Conservation (phyloP, 805 yeast species). For the Cyberlindnera nakhonratchasimensis region DNA sequence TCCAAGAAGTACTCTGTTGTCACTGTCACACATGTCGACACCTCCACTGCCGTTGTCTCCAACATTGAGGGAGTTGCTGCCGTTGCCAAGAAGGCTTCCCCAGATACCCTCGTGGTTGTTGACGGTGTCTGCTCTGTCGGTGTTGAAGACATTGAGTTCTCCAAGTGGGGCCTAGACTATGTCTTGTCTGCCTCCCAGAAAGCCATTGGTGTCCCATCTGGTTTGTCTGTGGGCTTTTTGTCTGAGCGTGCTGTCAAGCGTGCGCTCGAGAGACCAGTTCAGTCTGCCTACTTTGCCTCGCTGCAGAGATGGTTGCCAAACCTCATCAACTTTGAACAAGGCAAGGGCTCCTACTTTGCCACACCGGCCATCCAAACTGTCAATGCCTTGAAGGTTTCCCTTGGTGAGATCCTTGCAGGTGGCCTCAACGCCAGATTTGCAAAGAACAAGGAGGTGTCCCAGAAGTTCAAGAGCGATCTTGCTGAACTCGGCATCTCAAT, state of each 20-base stretch:
- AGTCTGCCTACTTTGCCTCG: conserved; percentile 55
- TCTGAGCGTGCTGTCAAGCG: conserved; percentile 70
- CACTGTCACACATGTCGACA: conserved; percentile 93
- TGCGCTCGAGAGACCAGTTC: conserved; percentile 48
- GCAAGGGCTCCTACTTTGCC: conserved; percentile 85
- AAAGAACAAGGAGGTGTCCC: conserved; percentile 59
- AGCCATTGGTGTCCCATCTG: conserved; percentile 94
- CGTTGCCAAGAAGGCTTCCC: conserved; percentile 60
- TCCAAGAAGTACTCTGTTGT: conserved; percentile 56
- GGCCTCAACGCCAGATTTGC: conserved; percentile 59
- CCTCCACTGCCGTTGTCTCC: conserved; percentile 89
- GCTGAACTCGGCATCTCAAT: conserved; percentile 61
- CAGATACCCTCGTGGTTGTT: conserved; percentile 78
- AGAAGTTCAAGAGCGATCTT: conserved; percentile 54
- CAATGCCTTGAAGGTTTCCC: conserved; percentile 74
- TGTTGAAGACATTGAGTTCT: conserved; percentile 81
- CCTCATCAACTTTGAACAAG: conserved; percentile 80
- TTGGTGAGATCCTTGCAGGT: conserved; percentile 60
- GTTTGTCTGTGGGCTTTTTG: conserved; percentile 73
- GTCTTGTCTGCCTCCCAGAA: conserved; percentile 92
- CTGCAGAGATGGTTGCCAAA: conserved; percentile 85
- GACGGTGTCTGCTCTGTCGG: conserved; percentile 96
- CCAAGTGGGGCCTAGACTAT: conserved; percentile 85
- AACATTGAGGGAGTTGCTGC: conserved; percentile 62
- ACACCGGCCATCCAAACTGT: conserved; percentile 92